Percentiles rank a stretch among this genome's conserved stretches.
Conservation (phyloP, 306 rosid species). For the Dicorynia guianensis region DNA sequence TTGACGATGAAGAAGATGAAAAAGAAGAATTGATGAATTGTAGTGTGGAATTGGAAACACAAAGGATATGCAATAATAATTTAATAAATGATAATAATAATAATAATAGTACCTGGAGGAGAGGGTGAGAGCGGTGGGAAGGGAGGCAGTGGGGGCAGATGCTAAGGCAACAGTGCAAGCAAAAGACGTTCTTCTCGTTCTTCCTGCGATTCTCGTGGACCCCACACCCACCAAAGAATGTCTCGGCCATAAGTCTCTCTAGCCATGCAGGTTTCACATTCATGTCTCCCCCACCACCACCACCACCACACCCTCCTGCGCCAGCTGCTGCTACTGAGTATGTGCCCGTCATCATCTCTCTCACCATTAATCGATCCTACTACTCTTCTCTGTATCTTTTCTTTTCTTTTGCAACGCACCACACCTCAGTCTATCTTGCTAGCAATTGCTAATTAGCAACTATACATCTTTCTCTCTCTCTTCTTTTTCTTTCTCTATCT, state of each 20-base stretch:
- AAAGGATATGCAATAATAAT: too few species aligned
- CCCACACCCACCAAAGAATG: slow-evolving; percentile 95
- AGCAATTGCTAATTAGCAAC: neutral
- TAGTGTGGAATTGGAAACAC: too few species aligned
- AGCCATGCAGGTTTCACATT: slow-evolving; percentile 91
- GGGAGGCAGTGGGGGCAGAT: slow-evolving; percentile 97
- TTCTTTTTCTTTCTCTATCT: slow-evolving; percentile 5
- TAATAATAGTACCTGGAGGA: slow-evolving; percentile 72
- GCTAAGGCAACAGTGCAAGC: slow-evolving; percentile 87
- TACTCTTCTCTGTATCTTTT: neutral
- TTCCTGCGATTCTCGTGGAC: slow-evolving; percentile 81
- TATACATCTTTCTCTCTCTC: slow-evolving; percentile 27
- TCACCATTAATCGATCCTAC: slow-evolving; percentile 30
- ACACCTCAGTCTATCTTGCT: slow-evolving; percentile 8
- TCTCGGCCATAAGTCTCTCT: slow-evolving; percentile 73
- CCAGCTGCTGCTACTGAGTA: slow-evolving; percentile 21
- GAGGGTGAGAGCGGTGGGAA: slow-evolving; percentile 81
- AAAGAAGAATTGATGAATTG: too few species aligned
- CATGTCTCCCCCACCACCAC: slow-evolving; percentile 37
- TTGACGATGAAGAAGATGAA: too few species aligned
- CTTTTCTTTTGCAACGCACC: neutral
- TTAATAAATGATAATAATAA: too few species aligned
- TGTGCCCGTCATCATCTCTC: slow-evolving; percentile 44
- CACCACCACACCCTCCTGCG: neutral
- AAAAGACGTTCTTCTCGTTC: slow-evolving; percentile 96